Percentiles rank a stretch among this genome's conserved stretches.
These are phyloP conservation scores for Suillus cothurnatus DNA, from an alignment of 768 basidiomycete species.

Conservation along the genomic window DNA sequence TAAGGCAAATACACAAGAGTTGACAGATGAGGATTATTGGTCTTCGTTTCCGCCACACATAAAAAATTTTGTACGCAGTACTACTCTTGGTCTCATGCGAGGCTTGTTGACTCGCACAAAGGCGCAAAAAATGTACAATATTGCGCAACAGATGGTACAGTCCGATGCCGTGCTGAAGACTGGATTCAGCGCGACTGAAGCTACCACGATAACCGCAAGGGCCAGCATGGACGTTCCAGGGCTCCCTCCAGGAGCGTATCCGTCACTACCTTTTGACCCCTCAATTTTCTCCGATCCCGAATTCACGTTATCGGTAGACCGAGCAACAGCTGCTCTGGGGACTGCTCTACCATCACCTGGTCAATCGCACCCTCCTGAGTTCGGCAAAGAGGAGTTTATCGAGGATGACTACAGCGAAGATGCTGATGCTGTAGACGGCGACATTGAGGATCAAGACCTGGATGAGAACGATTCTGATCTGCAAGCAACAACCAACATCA, in stretches of 20 bases:
- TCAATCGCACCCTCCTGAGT: slow-evolving; percentile 37
- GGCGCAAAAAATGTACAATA: slow-evolving; percentile 66
- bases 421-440: slow-evolving; percentile 46
- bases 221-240: slow-evolving; percentile 32
- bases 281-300: slow-evolving; percentile 57
- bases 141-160: slow-evolving; percentile 67
- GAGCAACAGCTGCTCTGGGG: slow-evolving; percentile 42
- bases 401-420: slow-evolving; percentile 53
- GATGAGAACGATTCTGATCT: slow-evolving; percentile 31
- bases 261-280: slow-evolving; percentile 50
- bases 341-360: slow-evolving; percentile 31
- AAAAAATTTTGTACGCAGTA: slow-evolving; percentile 62
- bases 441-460: slow-evolving; percentile 41
- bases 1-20: slow-evolving; percentile 20
- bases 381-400: slow-evolving; percentile 35
- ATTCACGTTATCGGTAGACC: slow-evolving; percentile 53
- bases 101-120: slow-evolving; percentile 40
- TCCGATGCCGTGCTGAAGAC: slow-evolving; percentile 41
- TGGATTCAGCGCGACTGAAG: slow-evolving; percentile 32
- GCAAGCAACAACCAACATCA: slow-evolving; percentile 25
- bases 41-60: slow-evolving; percentile 67
- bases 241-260: slow-evolving; percentile 45
- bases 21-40: slow-evolving; percentile 69
- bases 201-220: slow-evolving; percentile 25
- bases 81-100: slow-evolving; percentile 26